These are phyloP conservation scores for Solanum pennellii DNA, from an alignment of 257 asterid genomes.

Conservation along the genomic window DNA sequence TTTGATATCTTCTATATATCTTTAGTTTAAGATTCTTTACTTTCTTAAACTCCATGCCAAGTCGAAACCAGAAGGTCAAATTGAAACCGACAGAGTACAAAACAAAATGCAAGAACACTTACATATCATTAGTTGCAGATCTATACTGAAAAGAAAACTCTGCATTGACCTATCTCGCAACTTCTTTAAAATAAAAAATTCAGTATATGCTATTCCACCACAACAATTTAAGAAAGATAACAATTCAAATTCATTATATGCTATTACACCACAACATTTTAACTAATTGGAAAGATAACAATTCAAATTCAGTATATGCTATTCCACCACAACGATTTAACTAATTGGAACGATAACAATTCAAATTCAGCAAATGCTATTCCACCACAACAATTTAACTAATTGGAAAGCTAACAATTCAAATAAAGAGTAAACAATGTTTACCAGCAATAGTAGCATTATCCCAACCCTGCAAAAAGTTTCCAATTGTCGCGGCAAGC, in stretches of 20 bases:
- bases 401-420: neutral
- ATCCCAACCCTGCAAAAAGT: constrained; percentile 83
- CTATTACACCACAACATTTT: neutral
- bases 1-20: neutral
- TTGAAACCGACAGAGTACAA: neutral
- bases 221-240: neutral
- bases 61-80: neutral
- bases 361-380: neutral
- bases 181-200: neutral
- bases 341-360: neutral
- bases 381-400: neutral
- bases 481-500: constrained; percentile 68
- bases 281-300: neutral
- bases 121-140: neutral
- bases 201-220: neutral
- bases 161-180: neutral
- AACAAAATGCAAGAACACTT: neutral
- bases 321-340: neutral
- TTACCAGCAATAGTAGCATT: constrained; percentile 84
- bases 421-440: neutral
- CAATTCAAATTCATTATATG: neutral
- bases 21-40: neutral
- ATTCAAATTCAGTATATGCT: neutral
- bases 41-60: neutral
- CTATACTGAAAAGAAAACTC: neutral